Percentiles rank a stretch among this genome's conserved stretches.
Evolutionary conservation across 208 protist species (phyloP).

Genomic region (Trypanosoma theileri): DNA sequence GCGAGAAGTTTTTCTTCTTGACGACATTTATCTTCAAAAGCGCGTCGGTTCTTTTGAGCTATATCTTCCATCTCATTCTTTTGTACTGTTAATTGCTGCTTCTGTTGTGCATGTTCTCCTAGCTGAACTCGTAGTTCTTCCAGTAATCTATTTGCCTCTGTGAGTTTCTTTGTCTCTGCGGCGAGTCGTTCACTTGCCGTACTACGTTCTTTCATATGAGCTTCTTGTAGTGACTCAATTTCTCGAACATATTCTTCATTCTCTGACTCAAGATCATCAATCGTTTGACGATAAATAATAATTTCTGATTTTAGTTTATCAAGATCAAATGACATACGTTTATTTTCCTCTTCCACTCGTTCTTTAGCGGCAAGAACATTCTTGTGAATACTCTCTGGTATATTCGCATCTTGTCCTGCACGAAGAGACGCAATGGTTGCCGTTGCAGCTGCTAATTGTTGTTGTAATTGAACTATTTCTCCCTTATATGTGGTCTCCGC

Average conservation of each 20-base stretch:
- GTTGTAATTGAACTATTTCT: constrained; percentile 44
- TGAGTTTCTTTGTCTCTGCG: constrained; percentile 45
- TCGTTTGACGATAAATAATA: constrained; percentile 83
- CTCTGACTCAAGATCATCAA: constrained; percentile 75
- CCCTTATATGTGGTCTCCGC: constrained; percentile 54
- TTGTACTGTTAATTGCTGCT: constrained; percentile 23
- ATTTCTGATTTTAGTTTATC: constrained; percentile 89
- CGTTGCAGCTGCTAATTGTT: constrained; percentile 48
- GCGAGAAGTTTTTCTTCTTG: constrained; percentile 45
- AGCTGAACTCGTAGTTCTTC: constrained; percentile 13
- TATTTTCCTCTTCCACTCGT: constrained; percentile 45
- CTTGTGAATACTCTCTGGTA: constrained; percentile 71
- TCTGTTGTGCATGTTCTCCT: constrained; percentile 12
- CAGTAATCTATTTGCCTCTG: constrained; percentile 34
- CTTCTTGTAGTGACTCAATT: constrained; percentile 71
- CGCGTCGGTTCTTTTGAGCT: constrained; percentile 54
- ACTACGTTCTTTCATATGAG: constrained; percentile 52
- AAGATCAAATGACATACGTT: constrained; percentile 46
- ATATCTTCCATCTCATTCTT: constrained; percentile 53
- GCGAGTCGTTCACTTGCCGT: constrained; percentile 44
- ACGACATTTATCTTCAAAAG: constrained; percentile 70
- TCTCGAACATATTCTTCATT: constrained; percentile 84
- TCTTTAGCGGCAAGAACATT: constrained; percentile 55
- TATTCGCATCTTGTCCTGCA: constrained; percentile 42
- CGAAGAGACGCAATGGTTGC: constrained; percentile 34